These are phyloP conservation scores for Scalesia atractyloides DNA, from an alignment of 129 eudicot species.

Conservation along the genomic window DNA sequence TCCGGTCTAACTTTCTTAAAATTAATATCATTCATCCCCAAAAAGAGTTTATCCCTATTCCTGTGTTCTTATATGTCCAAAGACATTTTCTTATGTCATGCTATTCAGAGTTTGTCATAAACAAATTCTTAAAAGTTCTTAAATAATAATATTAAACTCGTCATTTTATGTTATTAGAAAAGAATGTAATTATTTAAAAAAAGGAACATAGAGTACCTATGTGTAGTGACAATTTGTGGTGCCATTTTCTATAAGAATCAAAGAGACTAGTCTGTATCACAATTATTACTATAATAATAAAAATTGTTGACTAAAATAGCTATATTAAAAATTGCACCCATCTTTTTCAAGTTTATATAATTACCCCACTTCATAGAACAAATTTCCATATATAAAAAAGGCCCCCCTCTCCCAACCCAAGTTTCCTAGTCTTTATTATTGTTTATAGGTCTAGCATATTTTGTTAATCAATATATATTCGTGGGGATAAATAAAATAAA, in stretches of 20 bases:
- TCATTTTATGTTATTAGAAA: not conserved
- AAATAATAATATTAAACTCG: not conserved
- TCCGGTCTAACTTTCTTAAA: not conserved
- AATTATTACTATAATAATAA: constrained; percentile 24
- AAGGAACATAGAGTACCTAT: constrained; percentile 4
- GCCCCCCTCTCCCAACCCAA: constrained; percentile 29
- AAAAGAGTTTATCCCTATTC: not conserved
- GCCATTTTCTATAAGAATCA: constrained; percentile 9
- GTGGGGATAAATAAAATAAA: no score
- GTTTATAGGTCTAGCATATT: not conserved
- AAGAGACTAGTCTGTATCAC: constrained; percentile 23
- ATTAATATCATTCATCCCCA: not conserved
- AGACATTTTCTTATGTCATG: not conserved
- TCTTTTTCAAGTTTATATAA: constrained; percentile 22
- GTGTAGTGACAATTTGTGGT: constrained; percentile 7
- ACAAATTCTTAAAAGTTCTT: not conserved
- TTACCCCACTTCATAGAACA: constrained; percentile 28
- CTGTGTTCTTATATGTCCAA: not conserved
- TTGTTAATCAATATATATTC: not conserved
- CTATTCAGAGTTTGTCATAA: not conserved
- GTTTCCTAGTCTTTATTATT: constrained; percentile 9
- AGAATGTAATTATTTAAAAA: not conserved
- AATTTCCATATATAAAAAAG: constrained; percentile 9
- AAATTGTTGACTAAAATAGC: constrained; percentile 16
- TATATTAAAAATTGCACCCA: constrained; percentile 23